Conservation (phyloP, 78 protist genomes). For the Tieghemostelium lacteum region DNA sequence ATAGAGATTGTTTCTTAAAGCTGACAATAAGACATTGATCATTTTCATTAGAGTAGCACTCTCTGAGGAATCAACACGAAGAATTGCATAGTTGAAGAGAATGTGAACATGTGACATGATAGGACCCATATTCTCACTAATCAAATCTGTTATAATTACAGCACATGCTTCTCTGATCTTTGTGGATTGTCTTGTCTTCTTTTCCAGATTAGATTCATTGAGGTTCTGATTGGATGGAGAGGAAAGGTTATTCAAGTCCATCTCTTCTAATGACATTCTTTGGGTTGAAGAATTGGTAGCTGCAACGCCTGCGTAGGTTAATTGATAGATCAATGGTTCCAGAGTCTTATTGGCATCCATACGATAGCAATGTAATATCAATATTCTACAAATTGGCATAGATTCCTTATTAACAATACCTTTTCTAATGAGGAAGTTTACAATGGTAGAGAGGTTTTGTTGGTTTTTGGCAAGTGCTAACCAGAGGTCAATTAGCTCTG, state of each 20-base stretch:
- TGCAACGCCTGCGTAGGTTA: slow-evolving; percentile 37
- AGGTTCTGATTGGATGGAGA: background rate
- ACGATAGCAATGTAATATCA: slow-evolving; percentile 47
- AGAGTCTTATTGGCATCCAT: slow-evolving; percentile 30
- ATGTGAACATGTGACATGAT: slow-evolving; percentile 61
- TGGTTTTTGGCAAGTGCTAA: slow-evolving; percentile 43
- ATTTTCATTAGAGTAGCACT: slow-evolving; percentile 27
- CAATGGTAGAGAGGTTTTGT: slow-evolving; percentile 24
- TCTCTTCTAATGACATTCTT: slow-evolving; percentile 7
- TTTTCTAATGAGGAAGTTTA: slow-evolving; percentile 66
- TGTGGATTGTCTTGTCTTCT: background rate
- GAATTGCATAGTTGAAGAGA: slow-evolving; percentile 42
- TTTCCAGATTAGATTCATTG: background rate
- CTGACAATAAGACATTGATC: slow-evolving; percentile 42
- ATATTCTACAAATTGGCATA: slow-evolving; percentile 45
- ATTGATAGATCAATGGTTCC: slow-evolving; percentile 52
- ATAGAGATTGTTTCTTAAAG: slow-evolving; percentile 61
- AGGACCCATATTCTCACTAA: slow-evolving; percentile 45
- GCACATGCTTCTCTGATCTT: slow-evolving; percentile 57
- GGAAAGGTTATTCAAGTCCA: background rate
- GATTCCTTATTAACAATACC: slow-evolving; percentile 27
- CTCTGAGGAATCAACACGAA: slow-evolving; percentile 45
- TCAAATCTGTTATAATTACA: slow-evolving; percentile 19
- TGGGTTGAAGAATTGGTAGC: background rate
- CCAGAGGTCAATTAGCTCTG: slow-evolving; percentile 65